Percentiles rank a stretch among this genome's conserved stretches.
Evolutionary conservation across 352 stramenopile species (phyloP).

Genomic region (Globisporangium takayamanum): DNA sequence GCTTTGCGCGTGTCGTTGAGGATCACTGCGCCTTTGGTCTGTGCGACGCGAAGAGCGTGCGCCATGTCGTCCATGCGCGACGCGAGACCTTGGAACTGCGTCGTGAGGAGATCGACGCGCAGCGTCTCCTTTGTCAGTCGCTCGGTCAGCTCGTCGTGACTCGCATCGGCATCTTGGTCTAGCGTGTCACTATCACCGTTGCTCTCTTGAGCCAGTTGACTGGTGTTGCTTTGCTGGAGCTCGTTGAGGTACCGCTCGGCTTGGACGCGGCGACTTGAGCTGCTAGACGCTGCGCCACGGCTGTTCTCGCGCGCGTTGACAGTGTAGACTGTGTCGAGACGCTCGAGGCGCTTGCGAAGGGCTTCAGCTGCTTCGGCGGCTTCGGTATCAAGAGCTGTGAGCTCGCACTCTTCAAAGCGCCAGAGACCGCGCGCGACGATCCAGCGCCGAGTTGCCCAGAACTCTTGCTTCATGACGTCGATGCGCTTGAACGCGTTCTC

Average conservation of each 20-base stretch:
- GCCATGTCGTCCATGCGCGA: slow-evolving; percentile 27
- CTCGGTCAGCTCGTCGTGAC: slow-evolving; percentile 8
- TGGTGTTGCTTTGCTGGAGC: not conserved
- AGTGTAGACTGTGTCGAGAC: slow-evolving; percentile 8
- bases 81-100: slow-evolving; percentile 18
- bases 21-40: slow-evolving; percentile 28
- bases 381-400: slow-evolving; percentile 14
- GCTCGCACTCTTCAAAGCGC: slow-evolving; percentile 24
- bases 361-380: not conserved
- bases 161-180: not conserved
- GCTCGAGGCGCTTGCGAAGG: slow-evolving; percentile 11
- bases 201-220: not conserved
- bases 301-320: slow-evolving; percentile 16
- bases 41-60: slow-evolving; percentile 19
- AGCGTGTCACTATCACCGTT: not conserved
- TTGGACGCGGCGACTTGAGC: slow-evolving; percentile 1
- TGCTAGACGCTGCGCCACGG: not conserved
- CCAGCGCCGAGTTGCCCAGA: slow-evolving; percentile 28
- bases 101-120: slow-evolving; percentile 20
- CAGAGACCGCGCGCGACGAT: slow-evolving; percentile 23
- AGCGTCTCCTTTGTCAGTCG: slow-evolving; percentile 18
- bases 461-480: slow-evolving; percentile 38
- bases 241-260: slow-evolving; percentile 1
- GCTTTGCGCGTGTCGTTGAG: slow-evolving; percentile 31
- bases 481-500: slow-evolving; percentile 37